Conservation (phyloP, 176 grass and related monocot genomes). For the Oropetium thomaeum region DNA sequence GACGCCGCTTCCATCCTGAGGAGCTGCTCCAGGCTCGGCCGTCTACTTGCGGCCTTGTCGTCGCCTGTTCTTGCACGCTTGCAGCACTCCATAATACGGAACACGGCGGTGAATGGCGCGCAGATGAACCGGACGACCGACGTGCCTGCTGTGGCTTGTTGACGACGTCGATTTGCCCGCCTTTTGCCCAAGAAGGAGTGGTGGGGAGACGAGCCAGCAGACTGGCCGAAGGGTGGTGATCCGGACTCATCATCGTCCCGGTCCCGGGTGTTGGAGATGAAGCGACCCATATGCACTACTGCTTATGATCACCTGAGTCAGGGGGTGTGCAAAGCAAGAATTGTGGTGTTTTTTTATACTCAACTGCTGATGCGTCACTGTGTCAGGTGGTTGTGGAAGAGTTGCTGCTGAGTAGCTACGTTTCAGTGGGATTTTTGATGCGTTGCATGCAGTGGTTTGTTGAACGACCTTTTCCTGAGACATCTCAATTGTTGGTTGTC, state of each 20-base stretch:
- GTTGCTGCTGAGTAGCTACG: constrained; percentile 32
- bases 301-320: not conserved
- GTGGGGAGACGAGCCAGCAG: not conserved
- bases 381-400: constrained; percentile 15
- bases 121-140: constrained; percentile 2
- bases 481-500: not conserved
- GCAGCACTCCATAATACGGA: not conserved
- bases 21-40: constrained; percentile 41
- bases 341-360: not conserved
- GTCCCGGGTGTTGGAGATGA: too few species aligned
- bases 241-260: too few species aligned
- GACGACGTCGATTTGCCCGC: not conserved
- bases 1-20: constrained; percentile 20
- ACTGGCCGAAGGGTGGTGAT: too few species aligned
- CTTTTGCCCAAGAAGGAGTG: not conserved
- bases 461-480: constrained; percentile 29
- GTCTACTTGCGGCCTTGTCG: not conserved
- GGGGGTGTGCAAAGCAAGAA: not conserved
- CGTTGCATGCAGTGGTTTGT: constrained; percentile 19
- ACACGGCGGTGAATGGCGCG: constrained; percentile 10
- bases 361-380: not conserved
- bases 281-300: too few species aligned
- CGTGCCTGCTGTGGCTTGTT: not conserved
- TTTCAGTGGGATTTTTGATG: constrained; percentile 29
- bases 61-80: not conserved